Base-by-base conservation (phyloP, 768 basidiomycete species). In the Gymnopilus dilepis region DNA sequence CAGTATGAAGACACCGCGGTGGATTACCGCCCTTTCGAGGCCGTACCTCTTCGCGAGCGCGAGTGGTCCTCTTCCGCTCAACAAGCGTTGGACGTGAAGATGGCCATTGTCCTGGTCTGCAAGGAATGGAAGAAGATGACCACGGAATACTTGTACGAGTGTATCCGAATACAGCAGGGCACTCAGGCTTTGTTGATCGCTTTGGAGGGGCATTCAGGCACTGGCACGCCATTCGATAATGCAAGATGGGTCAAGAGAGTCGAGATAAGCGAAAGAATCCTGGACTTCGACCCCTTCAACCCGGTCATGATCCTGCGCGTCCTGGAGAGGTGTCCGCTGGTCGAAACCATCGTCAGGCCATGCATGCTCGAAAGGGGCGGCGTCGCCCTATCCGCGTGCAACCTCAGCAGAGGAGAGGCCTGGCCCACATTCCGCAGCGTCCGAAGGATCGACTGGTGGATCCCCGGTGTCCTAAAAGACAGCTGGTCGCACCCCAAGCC, bases 81-180 rank as follows among this genome's bases (percentile, higher is more conserved):
- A 30, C 42, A n/a, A 11, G 59, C 52, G 15, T 31, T 63, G 2
- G 40, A 56, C 17, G 55, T 56, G 9, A 64, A 60, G 34, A 12
- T 48, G 17, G 19, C 47, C 6, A 51, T 64, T 12, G 59, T 60
- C 21, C 38, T 59, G 22, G 63, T 64, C 15, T 64, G 54, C 40
- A 64, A 60, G 26, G 54, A 64, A 21, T 64, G 63, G 63, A 60
- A 45, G 47, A 31, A 28, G 5, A 56, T 64, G 17, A 59, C 58
- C 2, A 60, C 55, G 22, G 63, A 64, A 41, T 33, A 60, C 40
- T n/a, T 64, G 1, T 64, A 64, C 40, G 63, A 60, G 48, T 59
- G 58, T 26, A 56, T 64, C 26, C 63, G 54, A 2, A 52, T 64
- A 15, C 43, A 55, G 13, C 63, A 60, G 37, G 54, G 55, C 12